Conservation (phyloP, 2,329 filamentous ascomycete genomes). For the Epichloe uncinata region DNA sequence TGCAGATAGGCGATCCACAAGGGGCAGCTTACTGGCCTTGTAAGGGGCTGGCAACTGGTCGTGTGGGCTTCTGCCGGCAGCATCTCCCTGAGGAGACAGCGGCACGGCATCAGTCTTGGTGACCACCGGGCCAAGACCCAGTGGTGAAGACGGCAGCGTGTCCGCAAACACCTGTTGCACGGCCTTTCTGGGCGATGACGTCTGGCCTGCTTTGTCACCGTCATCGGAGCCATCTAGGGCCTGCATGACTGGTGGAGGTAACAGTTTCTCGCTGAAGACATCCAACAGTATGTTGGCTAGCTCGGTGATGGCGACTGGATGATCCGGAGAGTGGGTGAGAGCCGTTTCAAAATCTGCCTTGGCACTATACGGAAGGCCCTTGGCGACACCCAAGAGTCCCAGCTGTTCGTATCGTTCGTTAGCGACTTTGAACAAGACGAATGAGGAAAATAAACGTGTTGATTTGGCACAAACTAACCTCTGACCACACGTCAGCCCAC, state of each 20-base stretch:
- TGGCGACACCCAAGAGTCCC: slow-evolving; percentile 52
- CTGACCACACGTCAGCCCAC: slow-evolving; percentile 70
- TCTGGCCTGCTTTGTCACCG: not conserved
- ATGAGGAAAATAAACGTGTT: not conserved
- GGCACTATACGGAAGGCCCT: slow-evolving; percentile 52
- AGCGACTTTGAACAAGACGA: not conserved
- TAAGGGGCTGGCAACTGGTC: slow-evolving; percentile 37
- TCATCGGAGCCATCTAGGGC: slow-evolving; percentile 16
- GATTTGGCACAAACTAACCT: slow-evolving; percentile 40
- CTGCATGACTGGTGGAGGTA: slow-evolving; percentile 43
- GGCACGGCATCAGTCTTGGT: slow-evolving; percentile 7
- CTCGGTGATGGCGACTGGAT: slow-evolving; percentile 66
- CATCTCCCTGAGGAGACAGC: slow-evolving; percentile 13
- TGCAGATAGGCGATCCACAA: slow-evolving; percentile 73
- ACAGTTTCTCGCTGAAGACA: slow-evolving; percentile 58
- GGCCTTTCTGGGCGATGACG: not conserved
- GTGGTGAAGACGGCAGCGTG: slow-evolving; percentile 29
- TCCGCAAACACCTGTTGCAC: slow-evolving; percentile 2
- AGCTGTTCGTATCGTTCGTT: slow-evolving; percentile 29
- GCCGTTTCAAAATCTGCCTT: slow-evolving; percentile 71
- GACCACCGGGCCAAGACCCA: slow-evolving; percentile 30
- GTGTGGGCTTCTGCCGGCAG: slow-evolving; percentile 6
- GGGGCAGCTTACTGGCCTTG: slow-evolving; percentile 49
- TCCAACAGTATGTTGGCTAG: slow-evolving; percentile 78
- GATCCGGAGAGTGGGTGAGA: slow-evolving; percentile 65